A percentile compares a stretch with the other conserved stretches of the same genome.
Conservation (phyloP, 2,329 filamentous ascomycete species). For the Plenodomus lindquistii region DNA sequence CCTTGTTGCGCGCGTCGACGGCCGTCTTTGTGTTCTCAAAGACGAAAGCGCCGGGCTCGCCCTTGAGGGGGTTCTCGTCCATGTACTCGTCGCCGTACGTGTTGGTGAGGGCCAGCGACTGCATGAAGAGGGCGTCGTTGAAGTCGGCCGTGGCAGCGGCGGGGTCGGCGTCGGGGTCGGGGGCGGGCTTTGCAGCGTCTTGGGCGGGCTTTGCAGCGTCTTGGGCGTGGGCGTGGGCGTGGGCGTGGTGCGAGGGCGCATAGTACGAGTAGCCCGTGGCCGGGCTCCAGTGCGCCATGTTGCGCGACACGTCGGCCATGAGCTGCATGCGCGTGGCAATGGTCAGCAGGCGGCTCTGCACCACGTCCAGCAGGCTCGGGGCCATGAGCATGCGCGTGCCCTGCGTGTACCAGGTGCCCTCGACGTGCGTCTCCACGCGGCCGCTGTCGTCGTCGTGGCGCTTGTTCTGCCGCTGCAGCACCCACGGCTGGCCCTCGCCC, state of each 20-base stretch:
- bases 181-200: constrained; percentile 15
- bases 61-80: constrained; percentile 65
- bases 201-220: constrained; percentile 23
- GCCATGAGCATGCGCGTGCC: constrained; percentile 65
- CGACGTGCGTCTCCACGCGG: constrained; percentile 54
- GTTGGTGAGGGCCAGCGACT: constrained; percentile 56
- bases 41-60: constrained; percentile 66
- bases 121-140: constrained; percentile 42
- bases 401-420: constrained; percentile 65
- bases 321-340: constrained; percentile 60
- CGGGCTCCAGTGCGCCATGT: constrained; percentile 61
- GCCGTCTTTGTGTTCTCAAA: constrained; percentile 52
- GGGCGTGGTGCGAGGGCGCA: constrained; percentile 52
- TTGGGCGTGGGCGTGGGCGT: too few relatives aligned
- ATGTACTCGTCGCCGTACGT: constrained; percentile 64
- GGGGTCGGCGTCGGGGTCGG: constrained; percentile 8
- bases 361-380: constrained; percentile 61
- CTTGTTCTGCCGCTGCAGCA: constrained; percentile 61
- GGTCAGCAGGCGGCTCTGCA: constrained; percentile 60
- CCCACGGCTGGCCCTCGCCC: constrained; percentile 58
- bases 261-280: constrained; percentile 64
- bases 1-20: constrained; percentile 47
- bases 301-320: constrained; percentile 57
- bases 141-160: constrained; percentile 26
- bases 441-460: constrained; percentile 40